These are phyloP conservation scores for Ogataea allantospora DNA, from an alignment of 805 yeast genomes.

Conservation along the genomic window DNA sequence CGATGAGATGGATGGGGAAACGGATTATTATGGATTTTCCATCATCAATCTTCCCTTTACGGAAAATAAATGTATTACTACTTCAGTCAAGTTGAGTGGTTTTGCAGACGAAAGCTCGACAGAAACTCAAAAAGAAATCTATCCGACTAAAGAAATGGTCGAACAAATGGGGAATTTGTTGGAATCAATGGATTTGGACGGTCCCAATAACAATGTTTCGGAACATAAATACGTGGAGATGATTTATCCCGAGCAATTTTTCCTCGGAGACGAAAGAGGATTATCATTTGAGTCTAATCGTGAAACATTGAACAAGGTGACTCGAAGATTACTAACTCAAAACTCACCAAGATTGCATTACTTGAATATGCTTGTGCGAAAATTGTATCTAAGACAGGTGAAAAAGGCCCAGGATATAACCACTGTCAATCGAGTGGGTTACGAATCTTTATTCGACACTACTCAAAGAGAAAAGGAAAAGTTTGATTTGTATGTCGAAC, in stretches of 20 bases:
- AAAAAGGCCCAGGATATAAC: slow-evolving; percentile 1
- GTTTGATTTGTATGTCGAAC: not conserved
- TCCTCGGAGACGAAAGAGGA: slow-evolving; percentile 16
- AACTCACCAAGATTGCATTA: slow-evolving; percentile 26
- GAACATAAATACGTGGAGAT: slow-evolving; percentile 23
- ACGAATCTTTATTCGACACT: slow-evolving; percentile 4
- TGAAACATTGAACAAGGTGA: slow-evolving; percentile 11
- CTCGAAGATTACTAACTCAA: slow-evolving; percentile 18
- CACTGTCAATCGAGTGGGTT: not conserved
- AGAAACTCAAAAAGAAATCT: slow-evolving; percentile 18
- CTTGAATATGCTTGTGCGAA: slow-evolving; percentile 5
- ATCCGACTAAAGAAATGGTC: slow-evolving; percentile 40
- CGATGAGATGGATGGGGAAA: slow-evolving; percentile 18
- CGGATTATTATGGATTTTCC: slow-evolving; percentile 41
- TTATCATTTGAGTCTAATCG: slow-evolving; percentile 9
- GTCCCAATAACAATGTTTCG: not conserved
- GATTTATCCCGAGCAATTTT: slow-evolving; percentile 20
- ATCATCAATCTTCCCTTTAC: slow-evolving; percentile 63
- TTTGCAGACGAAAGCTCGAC: slow-evolving; percentile 25
- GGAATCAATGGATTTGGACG: slow-evolving; percentile 42
- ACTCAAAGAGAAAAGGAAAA: not conserved
- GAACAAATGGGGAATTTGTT: slow-evolving; percentile 44
- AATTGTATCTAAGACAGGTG: slow-evolving; percentile 3
- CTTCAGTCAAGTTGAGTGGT: slow-evolving; percentile 40
- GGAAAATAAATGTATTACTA: slow-evolving; percentile 69